Base-by-base conservation (phyloP, 2,329 filamentous ascomycete genomes). In the Fusarium torulosum region DNA sequence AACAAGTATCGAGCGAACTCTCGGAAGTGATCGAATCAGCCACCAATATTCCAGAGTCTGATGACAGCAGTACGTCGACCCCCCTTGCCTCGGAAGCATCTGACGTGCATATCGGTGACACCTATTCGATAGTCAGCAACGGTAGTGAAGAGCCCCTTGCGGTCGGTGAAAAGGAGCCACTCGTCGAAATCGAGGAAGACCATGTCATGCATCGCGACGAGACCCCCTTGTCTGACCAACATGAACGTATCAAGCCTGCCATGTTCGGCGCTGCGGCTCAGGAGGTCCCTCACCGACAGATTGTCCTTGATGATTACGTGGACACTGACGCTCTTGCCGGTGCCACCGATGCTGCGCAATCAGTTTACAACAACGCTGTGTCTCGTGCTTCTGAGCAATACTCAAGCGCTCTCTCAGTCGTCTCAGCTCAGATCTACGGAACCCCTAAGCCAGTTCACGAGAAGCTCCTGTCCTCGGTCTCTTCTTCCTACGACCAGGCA, bases 361-460 rank as follows among this genome's bases (percentile, higher is more conserved):
- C 84, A 8, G 86, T 85, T 9, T 94, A 93, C 76, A 86, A 85
- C 10, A 85, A 85, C 23, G 91, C 91, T 20, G 78, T 91, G 11
- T 86, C 85, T 42, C 81, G 85, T 40, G 92, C 91, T 6, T 87
- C 88, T n/a, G 83, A 87, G 40, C 88, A 90, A 53, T 92, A 92
- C 70, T 85, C 85, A 0, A 87, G 87, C 21, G 91, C 91, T 11
- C 87, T 89, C 71, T 90, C 90, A 2, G 83, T 87, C 25, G 82
- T 91, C 3, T 92, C 90, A 2, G 85, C 83, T 6, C 86, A 92
- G 71, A 84, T 93, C 38, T 88, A 86, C 27, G 91, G 90, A 31
- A 88, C 88, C 2, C 87, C 90, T 2, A 86, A 91, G 72, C 91
- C 91, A 9, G 84, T 87, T 6, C 89, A 93, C 63, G 83, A 92